These are phyloP conservation scores for Apophysomyces sp. DNA, from an alignment of 371 early-diverging fungal species.

Conservation along the genomic window DNA sequence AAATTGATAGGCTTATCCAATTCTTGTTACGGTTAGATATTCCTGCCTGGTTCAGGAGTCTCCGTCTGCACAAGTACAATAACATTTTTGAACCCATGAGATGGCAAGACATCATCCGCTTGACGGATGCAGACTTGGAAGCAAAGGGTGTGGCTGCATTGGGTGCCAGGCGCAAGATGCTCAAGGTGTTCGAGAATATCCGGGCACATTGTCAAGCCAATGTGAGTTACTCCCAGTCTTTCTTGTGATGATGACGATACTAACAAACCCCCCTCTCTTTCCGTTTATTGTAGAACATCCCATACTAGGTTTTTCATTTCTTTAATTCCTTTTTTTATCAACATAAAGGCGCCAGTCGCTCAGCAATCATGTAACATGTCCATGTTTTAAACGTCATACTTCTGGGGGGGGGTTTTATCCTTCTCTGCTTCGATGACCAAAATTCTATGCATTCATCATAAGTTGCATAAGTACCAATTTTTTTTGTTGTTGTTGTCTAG, in stretches of 20 bases:
- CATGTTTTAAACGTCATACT: neutral
- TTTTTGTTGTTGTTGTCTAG: neutral
- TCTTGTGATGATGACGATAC: neutral
- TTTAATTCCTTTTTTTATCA: slow-evolving; percentile 2
- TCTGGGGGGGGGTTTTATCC: no score
- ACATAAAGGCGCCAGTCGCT: slow-evolving; percentile 1
- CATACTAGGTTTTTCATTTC: neutral
- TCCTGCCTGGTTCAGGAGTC: slow-evolving; percentile 84
- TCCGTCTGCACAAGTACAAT: slow-evolving; percentile 95
- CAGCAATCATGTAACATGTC: neutral
- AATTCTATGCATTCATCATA: neutral
- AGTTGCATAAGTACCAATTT: neutral
- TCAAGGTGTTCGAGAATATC: slow-evolving; percentile 93
- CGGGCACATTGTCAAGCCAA: slow-evolving; percentile 51
- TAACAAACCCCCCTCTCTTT: neutral
- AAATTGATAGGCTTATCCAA: neutral
- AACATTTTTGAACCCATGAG: slow-evolving; percentile 81
- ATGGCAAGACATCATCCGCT: slow-evolving; percentile 86
- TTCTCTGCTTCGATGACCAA: neutral
- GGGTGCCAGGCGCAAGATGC: slow-evolving; percentile 95
- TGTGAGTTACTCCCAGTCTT: slow-evolving; percentile 26
- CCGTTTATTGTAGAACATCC: slow-evolving; percentile 9
- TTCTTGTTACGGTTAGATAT: slow-evolving; percentile 63
- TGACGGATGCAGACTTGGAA: slow-evolving; percentile 81
- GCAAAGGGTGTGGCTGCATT: slow-evolving; percentile 90